Conservation (phyloP, 2,329 filamentous ascomycete species). For the Pestalotiopsis sp. region DNA sequence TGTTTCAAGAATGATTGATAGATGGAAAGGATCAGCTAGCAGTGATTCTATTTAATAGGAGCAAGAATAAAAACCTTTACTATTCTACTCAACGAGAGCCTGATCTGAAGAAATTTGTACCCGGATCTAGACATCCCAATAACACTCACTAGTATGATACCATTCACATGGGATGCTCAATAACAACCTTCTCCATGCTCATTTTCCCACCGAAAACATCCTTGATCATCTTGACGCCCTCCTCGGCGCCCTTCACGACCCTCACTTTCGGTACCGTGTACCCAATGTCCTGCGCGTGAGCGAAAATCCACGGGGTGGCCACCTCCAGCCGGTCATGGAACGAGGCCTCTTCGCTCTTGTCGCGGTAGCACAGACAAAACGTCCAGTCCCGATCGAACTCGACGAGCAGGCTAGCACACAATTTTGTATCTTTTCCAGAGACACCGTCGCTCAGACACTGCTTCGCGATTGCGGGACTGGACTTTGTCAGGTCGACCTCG, state of each 20-base stretch:
- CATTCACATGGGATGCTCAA: slow-evolving; percentile 17
- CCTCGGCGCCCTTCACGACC: slow-evolving; percentile 17
- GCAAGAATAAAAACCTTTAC: too few relatives aligned
- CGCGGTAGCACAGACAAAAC: slow-evolving; percentile 12
- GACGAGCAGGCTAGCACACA: slow-evolving; percentile 13
- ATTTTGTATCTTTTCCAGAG: not conserved
- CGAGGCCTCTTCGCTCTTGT: not conserved
- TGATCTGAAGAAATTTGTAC: too few relatives aligned
- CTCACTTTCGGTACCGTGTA: slow-evolving; percentile 14
- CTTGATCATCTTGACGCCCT: slow-evolving; percentile 17
- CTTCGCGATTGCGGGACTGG: slow-evolving; percentile 16
- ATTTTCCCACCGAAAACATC: slow-evolving; percentile 18
- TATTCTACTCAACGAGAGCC: too few relatives aligned
- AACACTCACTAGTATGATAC: not conserved
- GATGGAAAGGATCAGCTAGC: too few relatives aligned
- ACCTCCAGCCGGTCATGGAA: not conserved
- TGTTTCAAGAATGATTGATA: too few relatives aligned
- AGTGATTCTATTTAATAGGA: too few relatives aligned
- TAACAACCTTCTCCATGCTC: slow-evolving; percentile 20
- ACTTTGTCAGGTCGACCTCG: slow-evolving; percentile 12
- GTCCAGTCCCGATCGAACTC: slow-evolving; percentile 16
- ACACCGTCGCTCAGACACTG: slow-evolving; percentile 15
- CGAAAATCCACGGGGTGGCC: not conserved
- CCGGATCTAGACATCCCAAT: too few relatives aligned
- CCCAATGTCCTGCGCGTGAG: not conserved